Conservation (phyloP, 2,329 filamentous ascomycete species). For the Stylonectria norvegica region DNA sequence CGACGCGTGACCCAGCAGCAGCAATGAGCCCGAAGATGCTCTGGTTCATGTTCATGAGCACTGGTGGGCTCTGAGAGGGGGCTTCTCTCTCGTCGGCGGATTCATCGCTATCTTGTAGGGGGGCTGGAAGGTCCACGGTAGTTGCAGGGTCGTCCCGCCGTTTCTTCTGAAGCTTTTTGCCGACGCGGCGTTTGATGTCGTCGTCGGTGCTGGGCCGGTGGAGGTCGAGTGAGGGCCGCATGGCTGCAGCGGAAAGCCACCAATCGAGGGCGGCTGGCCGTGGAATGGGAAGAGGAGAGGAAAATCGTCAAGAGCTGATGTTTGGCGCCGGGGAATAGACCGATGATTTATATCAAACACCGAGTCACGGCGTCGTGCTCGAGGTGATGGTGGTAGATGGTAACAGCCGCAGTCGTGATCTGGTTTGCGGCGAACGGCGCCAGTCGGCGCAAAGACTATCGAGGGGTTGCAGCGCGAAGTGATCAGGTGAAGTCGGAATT, state of each 20-base stretch:
- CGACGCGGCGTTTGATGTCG: slow-evolving; percentile 37
- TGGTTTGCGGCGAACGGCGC: slow-evolving; percentile 20
- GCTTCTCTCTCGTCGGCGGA: slow-evolving; percentile 47
- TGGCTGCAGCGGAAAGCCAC: slow-evolving; percentile 12
- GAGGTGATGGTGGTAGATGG: slow-evolving; percentile 5
- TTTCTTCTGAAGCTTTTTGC: slow-evolving; percentile 45
- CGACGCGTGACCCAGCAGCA: slow-evolving; percentile 75
- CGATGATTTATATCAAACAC: background rate
- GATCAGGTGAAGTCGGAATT: background rate
- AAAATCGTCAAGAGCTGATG: background rate
- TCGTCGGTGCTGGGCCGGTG: slow-evolving; percentile 30
- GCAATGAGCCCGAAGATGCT: slow-evolving; percentile 92
- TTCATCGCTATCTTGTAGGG: slow-evolving; percentile 49
- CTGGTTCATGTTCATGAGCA: slow-evolving; percentile 80
- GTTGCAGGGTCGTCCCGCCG: slow-evolving; percentile 37
- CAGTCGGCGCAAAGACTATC: background rate
- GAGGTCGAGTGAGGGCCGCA: slow-evolving; percentile 20
- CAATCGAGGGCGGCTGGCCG: background rate
- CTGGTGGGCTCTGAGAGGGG: slow-evolving; percentile 42
- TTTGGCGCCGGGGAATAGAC: background rate
- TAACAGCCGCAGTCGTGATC: slow-evolving; percentile 9
- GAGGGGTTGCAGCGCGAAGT: background rate
- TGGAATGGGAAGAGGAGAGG: background rate
- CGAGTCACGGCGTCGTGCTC: background rate
- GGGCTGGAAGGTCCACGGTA: slow-evolving; percentile 49